Evolutionary conservation across 2,329 filamentous ascomycete genomes (phyloP), one percentile per base, ranked within the genome.

Genomic region (Teratosphaeria zuluensis): DNA sequence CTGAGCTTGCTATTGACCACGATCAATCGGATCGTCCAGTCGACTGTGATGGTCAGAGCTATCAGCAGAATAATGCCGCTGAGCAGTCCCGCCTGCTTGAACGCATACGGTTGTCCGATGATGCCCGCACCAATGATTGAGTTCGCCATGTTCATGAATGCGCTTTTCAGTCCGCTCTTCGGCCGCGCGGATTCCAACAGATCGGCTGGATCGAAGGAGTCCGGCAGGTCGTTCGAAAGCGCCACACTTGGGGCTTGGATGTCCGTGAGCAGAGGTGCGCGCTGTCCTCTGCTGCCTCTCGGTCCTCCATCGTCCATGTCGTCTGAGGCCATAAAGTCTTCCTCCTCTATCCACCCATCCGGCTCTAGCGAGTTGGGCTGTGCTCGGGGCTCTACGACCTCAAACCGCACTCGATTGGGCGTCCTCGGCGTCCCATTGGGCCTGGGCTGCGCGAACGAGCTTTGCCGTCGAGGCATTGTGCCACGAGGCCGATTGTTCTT

Each of bases 81-180:
- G 16, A 89, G 72, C 66, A 99, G 81, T 6, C 94, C 94, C 7
- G 94, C 94, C 76, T 97, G 92, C 59, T 84, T 85, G 70, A 99
- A 87, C n/a, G 94, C 94, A 75, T 97, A 99, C 12, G 94, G 92
- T 75, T 99, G 94, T 31, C 80, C 84, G 66, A 87, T 87, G 60
- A 87, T 87, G 2, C 84, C 84, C 32, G 84, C 84, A 32, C 84
- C 84, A 62, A 99, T 96, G 72, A 99, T 99, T 68, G 89, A 95
- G 77, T 99, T 99, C 63, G 94, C 92, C 94, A 99, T 99, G 76
- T 99, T 99, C 91, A 97, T 96, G 66, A 99, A 97, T 2, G 94
- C 92, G 71, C 88, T 90, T 62, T 83, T 81, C 76, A 97, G 81
- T 4, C 88, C 88, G 59, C 90, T 95, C 76, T 92, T 92, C 53